phyloP scores from a whole-genome alignment of 208 protist species.

The Acanthamoeba royreba region DNA sequence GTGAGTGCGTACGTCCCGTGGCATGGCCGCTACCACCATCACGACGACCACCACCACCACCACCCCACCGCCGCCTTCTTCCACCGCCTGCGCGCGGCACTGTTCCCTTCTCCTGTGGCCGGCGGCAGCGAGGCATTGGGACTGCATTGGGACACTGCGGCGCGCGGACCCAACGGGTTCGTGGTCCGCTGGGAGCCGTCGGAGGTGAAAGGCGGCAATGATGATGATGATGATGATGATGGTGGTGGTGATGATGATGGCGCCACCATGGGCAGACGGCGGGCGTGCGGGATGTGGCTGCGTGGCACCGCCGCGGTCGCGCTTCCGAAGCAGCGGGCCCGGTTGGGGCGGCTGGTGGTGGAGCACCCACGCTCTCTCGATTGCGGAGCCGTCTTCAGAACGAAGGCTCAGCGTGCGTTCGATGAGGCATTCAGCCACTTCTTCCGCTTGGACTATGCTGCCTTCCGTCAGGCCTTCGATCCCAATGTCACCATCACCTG shows the following conservation, averaged over 20 bases:
- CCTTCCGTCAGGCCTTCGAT: not conserved
- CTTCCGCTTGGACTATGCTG: not conserved
- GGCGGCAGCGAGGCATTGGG: not conserved
- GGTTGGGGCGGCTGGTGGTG: not conserved
- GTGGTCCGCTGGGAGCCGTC: not conserved
- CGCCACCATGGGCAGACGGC: not conserved
- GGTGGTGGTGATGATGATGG: not conserved
- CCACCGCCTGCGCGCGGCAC: not conserved
- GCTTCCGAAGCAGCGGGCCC: no score
- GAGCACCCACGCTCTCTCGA: not conserved
- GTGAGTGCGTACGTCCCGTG: not conserved
- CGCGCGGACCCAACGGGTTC: not conserved
- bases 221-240: not conserved
- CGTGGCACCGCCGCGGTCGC: no score
- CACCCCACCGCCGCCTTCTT: not conserved
- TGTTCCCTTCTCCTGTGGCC: not conserved
- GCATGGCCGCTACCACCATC: not conserved
- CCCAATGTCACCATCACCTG: not conserved
- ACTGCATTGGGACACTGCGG: not conserved
- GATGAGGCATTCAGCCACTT: not conserved
- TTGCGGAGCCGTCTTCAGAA: not conserved
- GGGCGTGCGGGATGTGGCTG: no score
- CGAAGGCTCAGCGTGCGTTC: not conserved
- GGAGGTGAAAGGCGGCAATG: not conserved
- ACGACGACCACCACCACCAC: not conserved